Evolutionary conservation across 129 eudicot genomes (phyloP), one percentile per base, ranked within the genome.

Genomic region (Flaveria trinervia): DNA sequence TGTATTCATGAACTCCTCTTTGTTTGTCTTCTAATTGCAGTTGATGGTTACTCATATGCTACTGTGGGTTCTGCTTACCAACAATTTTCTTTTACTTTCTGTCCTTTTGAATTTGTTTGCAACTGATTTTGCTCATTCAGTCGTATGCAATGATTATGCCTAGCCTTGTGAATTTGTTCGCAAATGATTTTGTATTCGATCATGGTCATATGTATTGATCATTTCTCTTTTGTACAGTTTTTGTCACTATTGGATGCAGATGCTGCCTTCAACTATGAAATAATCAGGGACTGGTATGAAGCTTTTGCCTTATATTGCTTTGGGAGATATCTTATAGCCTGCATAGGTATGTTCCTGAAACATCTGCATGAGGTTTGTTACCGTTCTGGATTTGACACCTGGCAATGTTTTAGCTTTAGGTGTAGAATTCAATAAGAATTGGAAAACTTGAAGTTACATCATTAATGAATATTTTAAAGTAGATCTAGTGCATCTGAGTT

Each of bases 251-350:
- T 88, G 86, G 80, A 93, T 84, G 84, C 93, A 74, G 84, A 89
- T 73, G 92, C 88, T 65, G 97, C 97, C 43, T 93, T 93, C 74
- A 87, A 91, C 86, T 90, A 81, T 67, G 98, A 89, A 85, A 84
- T 91, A 73, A 77, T 93, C 81, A 84, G 97, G 81, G 98, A 93
- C 71, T 93, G 98, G 79, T 93, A 93, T 79, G 98, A 93, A 86
- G 98, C 98, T 68, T 90, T 93, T 84, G 98, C 98, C 14, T 80
- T 93, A 68, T 93, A 91, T 81, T 93, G 97, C 96, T 93, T 93
- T 65, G 96, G 83, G 90, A 89, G 98, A 77, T 90, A 90, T 81
- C 90, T 93, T 36, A 91, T 93, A 62, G 98, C 98, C 83, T 90
- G 97, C 85, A 84, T 93, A 86, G 98, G 98, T 90, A 88, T 80